These are phyloP conservation scores for Populus tremula DNA, from an alignment of 345 rosid species.

Conservation along the genomic window DNA sequence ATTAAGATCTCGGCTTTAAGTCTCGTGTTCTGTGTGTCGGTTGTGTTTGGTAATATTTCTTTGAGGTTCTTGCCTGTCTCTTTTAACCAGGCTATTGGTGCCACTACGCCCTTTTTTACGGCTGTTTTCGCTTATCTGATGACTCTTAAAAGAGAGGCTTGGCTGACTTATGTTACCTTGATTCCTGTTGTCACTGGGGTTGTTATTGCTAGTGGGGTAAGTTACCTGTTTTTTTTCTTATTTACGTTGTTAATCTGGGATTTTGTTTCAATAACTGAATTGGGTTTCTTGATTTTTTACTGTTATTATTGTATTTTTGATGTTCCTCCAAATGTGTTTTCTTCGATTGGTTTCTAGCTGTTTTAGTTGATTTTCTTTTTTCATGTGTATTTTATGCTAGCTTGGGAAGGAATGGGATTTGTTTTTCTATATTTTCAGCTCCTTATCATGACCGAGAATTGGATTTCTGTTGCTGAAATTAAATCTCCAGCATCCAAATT, in stretches of 20 bases:
- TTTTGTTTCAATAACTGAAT: not conserved
- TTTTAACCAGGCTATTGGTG: constrained; percentile 93
- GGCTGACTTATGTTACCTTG: constrained; percentile 89
- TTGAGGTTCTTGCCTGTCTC: constrained; percentile 82
- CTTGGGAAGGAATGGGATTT: not conserved
- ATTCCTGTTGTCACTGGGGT: constrained; percentile 95
- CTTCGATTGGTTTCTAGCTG: not conserved
- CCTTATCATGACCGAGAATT: not conserved
- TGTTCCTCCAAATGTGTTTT: not conserved
- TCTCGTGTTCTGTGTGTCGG: constrained; percentile 91
- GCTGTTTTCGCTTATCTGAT: constrained; percentile 93
- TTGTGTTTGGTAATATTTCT: constrained; percentile 88
- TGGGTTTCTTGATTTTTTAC: not conserved
- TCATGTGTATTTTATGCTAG: not conserved
- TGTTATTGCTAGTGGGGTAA: constrained; percentile 97
- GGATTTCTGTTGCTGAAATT: not conserved
- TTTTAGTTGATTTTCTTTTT: not conserved
- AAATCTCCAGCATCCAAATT: not conserved
- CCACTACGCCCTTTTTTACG: constrained; percentile 97
- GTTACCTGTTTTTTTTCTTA: not conserved
- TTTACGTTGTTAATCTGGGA: not conserved
- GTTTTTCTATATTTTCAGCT: not conserved
- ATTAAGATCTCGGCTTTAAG: constrained; percentile 86
- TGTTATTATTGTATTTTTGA: not conserved
- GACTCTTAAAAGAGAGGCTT: constrained; percentile 84